phyloP scores from a whole-genome alignment of 2,329 filamentous ascomycete genomes.

The Achaetomium macrosporum region DNA sequence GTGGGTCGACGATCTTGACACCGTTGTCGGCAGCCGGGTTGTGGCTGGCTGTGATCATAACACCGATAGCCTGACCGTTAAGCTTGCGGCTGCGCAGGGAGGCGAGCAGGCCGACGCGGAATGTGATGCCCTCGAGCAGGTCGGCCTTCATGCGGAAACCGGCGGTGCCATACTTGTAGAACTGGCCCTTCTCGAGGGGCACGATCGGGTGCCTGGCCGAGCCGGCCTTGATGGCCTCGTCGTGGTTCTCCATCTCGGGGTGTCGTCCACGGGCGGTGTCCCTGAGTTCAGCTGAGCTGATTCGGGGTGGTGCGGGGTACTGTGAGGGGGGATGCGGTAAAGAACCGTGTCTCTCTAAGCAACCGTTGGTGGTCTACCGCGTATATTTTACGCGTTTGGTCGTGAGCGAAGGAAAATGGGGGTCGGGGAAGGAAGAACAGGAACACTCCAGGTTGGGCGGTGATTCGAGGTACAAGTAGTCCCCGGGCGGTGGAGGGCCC shows the following conservation, averaged over 20 bases:
- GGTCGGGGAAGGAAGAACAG: no score
- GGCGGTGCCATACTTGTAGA: conserved; percentile 61
- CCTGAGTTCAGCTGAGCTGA: not conserved
- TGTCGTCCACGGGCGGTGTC: not conserved
- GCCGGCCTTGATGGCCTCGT: conserved; percentile 50
- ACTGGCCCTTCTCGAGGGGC: conserved; percentile 39
- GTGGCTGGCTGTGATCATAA: conserved; percentile 95
- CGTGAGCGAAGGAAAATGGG: not conserved
- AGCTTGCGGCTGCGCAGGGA: conserved; percentile 85
- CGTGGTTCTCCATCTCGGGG: conserved; percentile 40
- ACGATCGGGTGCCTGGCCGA: conserved; percentile 58
- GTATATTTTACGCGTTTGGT: not conserved
- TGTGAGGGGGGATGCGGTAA: not conserved
- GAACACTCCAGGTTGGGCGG: no score
- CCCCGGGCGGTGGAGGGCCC: not conserved
- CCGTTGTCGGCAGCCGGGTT: conserved; percentile 88
- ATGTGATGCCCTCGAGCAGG: conserved; percentile 85
- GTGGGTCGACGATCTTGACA: conserved; percentile 92
- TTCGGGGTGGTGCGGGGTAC: conserved; percentile 8
- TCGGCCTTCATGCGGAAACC: conserved; percentile 67
- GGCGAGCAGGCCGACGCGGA: conserved; percentile 84
- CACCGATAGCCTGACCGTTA: conserved; percentile 83
- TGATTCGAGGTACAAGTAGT: no score
- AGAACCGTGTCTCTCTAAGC: no score
- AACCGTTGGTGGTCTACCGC: not conserved